Evolutionary conservation across 2,329 filamentous ascomycete species (phyloP).

Genomic region (Colletotrichum brevisporum): DNA sequence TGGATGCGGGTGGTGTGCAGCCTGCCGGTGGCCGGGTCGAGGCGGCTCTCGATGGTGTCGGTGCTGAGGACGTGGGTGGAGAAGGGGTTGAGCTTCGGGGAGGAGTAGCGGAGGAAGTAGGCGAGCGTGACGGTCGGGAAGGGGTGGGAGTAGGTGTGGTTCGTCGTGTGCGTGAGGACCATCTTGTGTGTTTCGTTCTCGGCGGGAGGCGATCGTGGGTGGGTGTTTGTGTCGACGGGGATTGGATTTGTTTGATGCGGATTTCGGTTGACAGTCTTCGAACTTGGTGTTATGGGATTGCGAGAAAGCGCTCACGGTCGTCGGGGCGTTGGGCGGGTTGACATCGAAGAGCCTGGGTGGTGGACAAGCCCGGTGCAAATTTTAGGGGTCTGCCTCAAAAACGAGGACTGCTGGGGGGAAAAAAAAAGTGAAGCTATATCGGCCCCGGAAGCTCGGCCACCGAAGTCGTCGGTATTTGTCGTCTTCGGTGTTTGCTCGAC

Average conservation of each 20-base stretch:
- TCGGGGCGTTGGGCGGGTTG: constrained; percentile 23
- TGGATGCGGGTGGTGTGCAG: constrained; percentile 85
- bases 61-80: constrained; percentile 86
- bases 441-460: constrained; percentile 33
- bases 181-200: constrained; percentile 58
- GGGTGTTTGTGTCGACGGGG: background rate
- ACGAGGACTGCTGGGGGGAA: background rate
- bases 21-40: constrained; percentile 81
- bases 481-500: constrained; percentile 16
- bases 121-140: constrained; percentile 89
- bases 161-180: constrained; percentile 76
- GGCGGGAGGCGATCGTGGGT: background rate
- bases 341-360: constrained; percentile 28
- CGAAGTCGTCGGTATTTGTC: constrained; percentile 18
- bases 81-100: constrained; percentile 80
- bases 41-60: constrained; percentile 82
- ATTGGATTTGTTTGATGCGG: background rate
- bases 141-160: constrained; percentile 83
- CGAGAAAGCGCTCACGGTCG: constrained; percentile 34
- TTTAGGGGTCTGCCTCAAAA: constrained; percentile 2
- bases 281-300: constrained; percentile 7
- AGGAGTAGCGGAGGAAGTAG: constrained; percentile 90
- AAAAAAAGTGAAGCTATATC: constrained; percentile 30
- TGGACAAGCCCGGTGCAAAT: constrained; percentile 8
- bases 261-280: background rate